Base-by-base conservation (phyloP, 2,329 filamentous ascomycete species). In the Pseudogymnoascus sp. region DNA sequence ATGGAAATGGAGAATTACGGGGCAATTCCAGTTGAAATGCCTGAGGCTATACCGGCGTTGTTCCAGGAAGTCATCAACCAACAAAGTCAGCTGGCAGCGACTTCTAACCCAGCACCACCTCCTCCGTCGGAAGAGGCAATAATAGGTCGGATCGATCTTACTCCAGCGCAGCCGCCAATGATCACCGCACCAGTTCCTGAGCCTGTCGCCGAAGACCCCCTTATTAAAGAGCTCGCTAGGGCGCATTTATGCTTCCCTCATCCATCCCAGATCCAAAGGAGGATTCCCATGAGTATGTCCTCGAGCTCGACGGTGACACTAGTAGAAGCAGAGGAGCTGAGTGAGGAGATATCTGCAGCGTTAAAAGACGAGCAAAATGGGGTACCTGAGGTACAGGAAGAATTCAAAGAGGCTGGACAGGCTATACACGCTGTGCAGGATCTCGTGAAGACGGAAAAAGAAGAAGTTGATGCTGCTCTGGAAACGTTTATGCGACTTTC, bases 1-100 rank as follows among this genome's bases (percentile, higher is more conserved):
- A 65, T 68, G 43, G 41, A 64, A 54, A 31, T 64, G 63, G 63
- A 34, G n/a, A 64, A 64, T 34, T 37, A 39, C 6, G 31, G 19
- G n/a, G 25, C 14, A 13, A 62, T 64, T 45, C 54, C 57, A 10
- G 48, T 64, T 48, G 54, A 64, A 19, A 51, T 64, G 3, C 31
- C 63, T 6, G 63, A 64, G 19, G 25, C 63, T 23, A 39, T 57
- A 23, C 63, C 54, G 13, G 57, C 63, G 37, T 48, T 41, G 3
- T 64, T 62, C 19, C 23, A 36, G 14, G 28, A 28, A 28, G 34
- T 48, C 23, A 11, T 2, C 34, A 48, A 23, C 21, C 19, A 48
- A 6, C 43, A 48, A 48, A 25, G 43, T 48, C 43, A 23, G 19
- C 43, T 16, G 21, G 43, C 11, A 25, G 43, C 43, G 19, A 48